A percentile compares a stretch with the other conserved stretches of the same genome.
Evolutionary conservation across 495 filamentous ascomycete species (phyloP).

Genomic region (Hypoxylon trugodes): DNA sequence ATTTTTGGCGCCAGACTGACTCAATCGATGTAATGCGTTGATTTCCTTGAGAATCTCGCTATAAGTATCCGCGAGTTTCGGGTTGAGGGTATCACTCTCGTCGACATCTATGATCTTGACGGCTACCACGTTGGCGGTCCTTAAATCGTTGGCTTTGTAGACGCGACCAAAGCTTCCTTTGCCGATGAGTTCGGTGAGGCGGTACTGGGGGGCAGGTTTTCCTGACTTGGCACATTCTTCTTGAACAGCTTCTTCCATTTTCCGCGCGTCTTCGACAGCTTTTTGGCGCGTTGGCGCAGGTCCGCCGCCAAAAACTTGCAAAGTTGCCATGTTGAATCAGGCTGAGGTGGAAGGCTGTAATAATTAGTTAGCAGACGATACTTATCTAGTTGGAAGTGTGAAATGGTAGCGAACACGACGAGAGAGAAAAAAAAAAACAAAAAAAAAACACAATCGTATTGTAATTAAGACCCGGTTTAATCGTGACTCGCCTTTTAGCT

Average conservation of each 20-base stretch:
- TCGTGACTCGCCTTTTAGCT: conserved; percentile 14
- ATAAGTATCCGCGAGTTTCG: conserved; percentile 79
- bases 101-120: conserved; percentile 98
- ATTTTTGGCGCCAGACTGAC: conserved; percentile 84
- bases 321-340: conserved; percentile 48
- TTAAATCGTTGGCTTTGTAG: conserved; percentile 76
- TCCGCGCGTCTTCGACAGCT: conserved; percentile 63
- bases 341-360: neutral
- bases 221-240: conserved; percentile 59
- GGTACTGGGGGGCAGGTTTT: conserved; percentile 65
- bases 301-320: conserved; percentile 52
- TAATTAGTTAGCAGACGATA: conserved; percentile 13
- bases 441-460: neutral
- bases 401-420: neutral
- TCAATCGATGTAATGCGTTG: conserved; percentile 81
- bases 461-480: neutral
- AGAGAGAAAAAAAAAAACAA: neutral
- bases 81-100: conserved; percentile 76
- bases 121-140: conserved; percentile 74
- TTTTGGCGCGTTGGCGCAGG: conserved; percentile 54
- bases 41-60: conserved; percentile 90
- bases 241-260: conserved; percentile 60
- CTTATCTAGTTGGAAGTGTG: too few relatives aligned
- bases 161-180: conserved; percentile 97
- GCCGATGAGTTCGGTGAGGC: conserved; percentile 88